Base-by-base conservation (phyloP, 75 land plant genomes). In the Gnetum montanum region DNA sequence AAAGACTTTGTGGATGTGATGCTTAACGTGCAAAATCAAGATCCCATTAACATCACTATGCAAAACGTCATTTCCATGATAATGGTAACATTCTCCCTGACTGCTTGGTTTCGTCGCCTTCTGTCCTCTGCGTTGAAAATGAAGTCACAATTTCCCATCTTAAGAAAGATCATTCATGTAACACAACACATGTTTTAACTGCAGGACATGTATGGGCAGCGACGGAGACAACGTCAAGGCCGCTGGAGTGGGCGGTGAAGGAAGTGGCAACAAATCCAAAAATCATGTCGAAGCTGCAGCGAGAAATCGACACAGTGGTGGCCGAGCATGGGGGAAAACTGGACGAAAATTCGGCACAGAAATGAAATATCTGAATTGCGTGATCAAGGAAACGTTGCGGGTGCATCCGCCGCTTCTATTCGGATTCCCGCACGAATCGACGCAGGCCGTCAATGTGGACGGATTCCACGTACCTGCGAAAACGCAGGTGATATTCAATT, bases 201-300 rank as follows among this genome's bases (percentile, higher is more conserved):
- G 31, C 70, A 65, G 73, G 71, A 76, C 18, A 40, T 71, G 44
- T 76, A 0, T 37, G 15, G 0, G 79, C 49, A 0, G 50, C 58
- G 44, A 45, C 47, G 23, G 75, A 71, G 12, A 45, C 79, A 8
- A 34, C 79, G 6, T 10, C 57, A 1, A 53, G 33, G 3, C 10
- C 33, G 8, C 13, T 70, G 10, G 79, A 65, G 23, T 75, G 78
- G 78, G 49, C 35, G 6, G 8, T 70, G 29, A 31, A 72, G 15
- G 81, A 73, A 34, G 51, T 78, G 7, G 0, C 69, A 0, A 56
- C 26, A 51, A 38, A 64, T 47, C 72, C 68, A n/a, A 2, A 12
- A 6, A 25, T 40, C 8, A 24, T 55, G 53, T 24, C 16, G 30
- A 45, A 16, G n/a, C 28, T 34, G 3, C 67, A 69, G 36, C 1